phyloP scores from a whole-genome alignment of 257 asterid genomes.

The Penstemon davidsonii region DNA sequence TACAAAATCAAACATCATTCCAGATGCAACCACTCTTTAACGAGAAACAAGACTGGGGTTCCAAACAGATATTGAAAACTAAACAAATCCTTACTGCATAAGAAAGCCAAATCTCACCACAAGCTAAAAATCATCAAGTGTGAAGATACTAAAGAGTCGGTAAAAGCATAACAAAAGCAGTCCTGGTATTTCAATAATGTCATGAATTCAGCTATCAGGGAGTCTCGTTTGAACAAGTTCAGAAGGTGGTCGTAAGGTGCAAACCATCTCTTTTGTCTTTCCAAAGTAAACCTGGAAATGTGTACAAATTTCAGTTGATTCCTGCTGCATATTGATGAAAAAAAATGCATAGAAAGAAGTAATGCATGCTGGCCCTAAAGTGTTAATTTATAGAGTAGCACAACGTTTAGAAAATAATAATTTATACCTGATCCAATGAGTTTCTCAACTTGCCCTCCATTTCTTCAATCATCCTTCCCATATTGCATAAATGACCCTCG shows the following conservation, averaged over 20 bases:
- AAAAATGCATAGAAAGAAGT: not conserved
- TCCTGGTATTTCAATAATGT: constrained; percentile 11
- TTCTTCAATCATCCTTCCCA: constrained; percentile 99
- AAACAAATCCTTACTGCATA: not conserved
- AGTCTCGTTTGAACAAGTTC: constrained; percentile 69
- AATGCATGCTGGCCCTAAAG: not conserved
- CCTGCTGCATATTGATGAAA: not conserved
- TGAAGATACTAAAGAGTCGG: not conserved
- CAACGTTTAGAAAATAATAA: not conserved
- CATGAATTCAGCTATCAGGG: constrained; percentile 52
- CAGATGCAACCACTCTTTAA: too few relatives aligned
- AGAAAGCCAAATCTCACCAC: not conserved
- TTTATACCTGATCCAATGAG: constrained; percentile 84
- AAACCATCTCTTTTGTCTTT: constrained; percentile 99
- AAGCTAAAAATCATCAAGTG: not conserved
- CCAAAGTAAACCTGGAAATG: constrained; percentile 86
- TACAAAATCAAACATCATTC: too few relatives aligned
- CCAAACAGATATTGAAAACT: not conserved
- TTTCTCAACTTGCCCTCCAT: constrained; percentile 96
- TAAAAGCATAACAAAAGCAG: not conserved
- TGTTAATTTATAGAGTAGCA: not conserved
- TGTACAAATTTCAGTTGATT: not conserved
- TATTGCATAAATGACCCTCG: constrained; percentile 92
- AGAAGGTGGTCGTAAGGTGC: constrained; percentile 86
- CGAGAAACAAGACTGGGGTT: too few relatives aligned